phyloP scores from a whole-genome alignment of 2,329 filamentous ascomycete genomes.

The Colletotrichum theobromicola region DNA sequence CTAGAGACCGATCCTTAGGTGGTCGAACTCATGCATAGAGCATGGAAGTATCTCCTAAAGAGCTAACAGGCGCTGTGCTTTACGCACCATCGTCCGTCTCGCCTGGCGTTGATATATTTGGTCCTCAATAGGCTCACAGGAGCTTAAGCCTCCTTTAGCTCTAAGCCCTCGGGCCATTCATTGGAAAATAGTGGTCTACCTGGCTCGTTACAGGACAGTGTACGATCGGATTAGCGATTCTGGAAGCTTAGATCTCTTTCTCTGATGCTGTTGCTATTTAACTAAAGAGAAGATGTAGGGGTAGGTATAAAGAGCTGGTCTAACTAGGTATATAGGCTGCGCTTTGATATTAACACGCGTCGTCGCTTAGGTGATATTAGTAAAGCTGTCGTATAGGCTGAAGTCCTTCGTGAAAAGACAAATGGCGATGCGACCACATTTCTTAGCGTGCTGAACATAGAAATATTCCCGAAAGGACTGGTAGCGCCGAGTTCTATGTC shows the following conservation, averaged over 20 bases:
- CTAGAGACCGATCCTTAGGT: no score
- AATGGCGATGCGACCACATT: no score
- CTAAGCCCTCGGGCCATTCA: background rate
- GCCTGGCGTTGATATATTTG: background rate
- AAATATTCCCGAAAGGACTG: no score
- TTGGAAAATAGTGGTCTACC: background rate
- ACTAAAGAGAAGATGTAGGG: background rate
- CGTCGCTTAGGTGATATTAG: no score
- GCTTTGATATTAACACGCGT: background rate
- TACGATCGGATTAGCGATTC: background rate
- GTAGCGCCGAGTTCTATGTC: no score
- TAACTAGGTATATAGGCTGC: background rate
- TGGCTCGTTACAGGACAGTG: background rate
- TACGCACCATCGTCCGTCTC: background rate
- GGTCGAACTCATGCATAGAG: no score
- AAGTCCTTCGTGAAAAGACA: no score
- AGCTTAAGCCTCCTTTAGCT: background rate
- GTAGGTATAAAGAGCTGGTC: background rate
- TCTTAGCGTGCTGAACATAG: no score
- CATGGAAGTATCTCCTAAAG: no score
- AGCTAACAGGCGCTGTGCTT: no score
- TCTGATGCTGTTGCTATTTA: background rate
- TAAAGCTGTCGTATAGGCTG: accelerated
- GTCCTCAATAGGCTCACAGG: background rate
- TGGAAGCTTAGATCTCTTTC: no score